Evolutionary conservation across 2,329 filamentous ascomycete genomes (phyloP).

Genomic region (Colletotrichum tropicale): DNA sequence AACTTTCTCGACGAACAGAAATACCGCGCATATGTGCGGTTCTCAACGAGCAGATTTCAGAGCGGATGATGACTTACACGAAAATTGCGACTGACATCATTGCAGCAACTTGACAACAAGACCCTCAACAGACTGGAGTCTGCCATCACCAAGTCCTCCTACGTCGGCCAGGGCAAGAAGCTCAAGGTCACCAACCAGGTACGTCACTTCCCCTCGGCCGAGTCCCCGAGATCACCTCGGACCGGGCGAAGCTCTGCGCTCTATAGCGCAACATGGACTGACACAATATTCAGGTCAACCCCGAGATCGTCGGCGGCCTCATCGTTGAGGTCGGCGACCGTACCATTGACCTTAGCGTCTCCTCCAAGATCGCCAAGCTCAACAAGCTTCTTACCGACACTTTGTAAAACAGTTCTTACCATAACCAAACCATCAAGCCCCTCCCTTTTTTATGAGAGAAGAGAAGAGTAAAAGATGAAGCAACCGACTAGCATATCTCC

Average conservation of each 20-base stretch:
- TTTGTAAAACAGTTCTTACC: constrained; percentile 71
- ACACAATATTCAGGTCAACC: constrained; percentile 71
- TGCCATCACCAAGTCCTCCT: constrained; percentile 87
- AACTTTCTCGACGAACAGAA: neutral
- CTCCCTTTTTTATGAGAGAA: neutral
- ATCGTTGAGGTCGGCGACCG: constrained; percentile 97
- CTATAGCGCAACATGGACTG: neutral
- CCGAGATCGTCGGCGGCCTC: constrained; percentile 91
- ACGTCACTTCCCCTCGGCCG: constrained; percentile 20
- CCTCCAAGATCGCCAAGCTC: constrained; percentile 93
- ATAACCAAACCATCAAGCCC: neutral
- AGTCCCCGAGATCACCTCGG: neutral
- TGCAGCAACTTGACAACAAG: constrained; percentile 82
- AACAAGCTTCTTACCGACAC: constrained; percentile 98
- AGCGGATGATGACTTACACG: neutral
- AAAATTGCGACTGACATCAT: constrained; percentile 25
- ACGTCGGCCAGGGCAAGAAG: constrained; percentile 92
- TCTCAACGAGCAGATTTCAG: neutral
- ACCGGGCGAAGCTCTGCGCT: neutral
- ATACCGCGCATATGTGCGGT: neutral
- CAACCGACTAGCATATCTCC: constrained; percentile 3
- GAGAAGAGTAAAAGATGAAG: neutral
- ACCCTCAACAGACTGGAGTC: constrained; percentile 85
- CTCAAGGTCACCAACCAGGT: constrained; percentile 95
- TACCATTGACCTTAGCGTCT: constrained; percentile 97